Conservation (phyloP, 768 basidiomycete species). For the Coprinopsis sp. region DNA sequence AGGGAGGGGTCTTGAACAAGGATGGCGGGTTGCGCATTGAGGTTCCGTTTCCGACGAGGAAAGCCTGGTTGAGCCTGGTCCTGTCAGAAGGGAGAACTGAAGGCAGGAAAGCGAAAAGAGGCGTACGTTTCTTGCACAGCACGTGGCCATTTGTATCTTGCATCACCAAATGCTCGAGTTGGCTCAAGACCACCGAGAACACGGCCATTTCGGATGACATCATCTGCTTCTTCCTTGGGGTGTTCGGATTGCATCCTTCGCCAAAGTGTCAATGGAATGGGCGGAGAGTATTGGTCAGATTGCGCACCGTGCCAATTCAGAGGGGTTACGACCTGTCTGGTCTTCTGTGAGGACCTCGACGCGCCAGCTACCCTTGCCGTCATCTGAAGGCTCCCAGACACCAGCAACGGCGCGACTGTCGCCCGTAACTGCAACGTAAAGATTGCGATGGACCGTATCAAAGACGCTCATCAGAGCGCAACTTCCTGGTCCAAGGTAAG, state of each 20-base stretch:
- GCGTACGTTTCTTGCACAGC: constrained; percentile 68
- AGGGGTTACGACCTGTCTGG: constrained; percentile 89
- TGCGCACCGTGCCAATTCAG: constrained; percentile 73
- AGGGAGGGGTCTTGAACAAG: constrained; percentile 83
- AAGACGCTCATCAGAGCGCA: constrained; percentile 88
- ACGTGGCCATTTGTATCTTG: constrained; percentile 83
- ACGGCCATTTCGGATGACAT: constrained; percentile 76
- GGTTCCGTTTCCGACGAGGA: constrained; percentile 58
- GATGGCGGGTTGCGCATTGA: constrained; percentile 56
- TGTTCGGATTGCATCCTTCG: constrained; percentile 77
- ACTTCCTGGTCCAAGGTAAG: constrained; percentile 50
- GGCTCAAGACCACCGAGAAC: constrained; percentile 88
- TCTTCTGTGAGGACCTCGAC: constrained; percentile 95
- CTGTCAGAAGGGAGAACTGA: constrained; percentile 1
- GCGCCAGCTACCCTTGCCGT: constrained; percentile 75
- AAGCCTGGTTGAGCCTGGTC: constrained; percentile 53
- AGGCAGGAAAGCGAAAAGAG: too few relatives aligned
- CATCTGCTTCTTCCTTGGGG: constrained; percentile 64
- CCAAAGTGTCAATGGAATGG: background rate
- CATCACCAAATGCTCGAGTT: constrained; percentile 82
- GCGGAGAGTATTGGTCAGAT: background rate
- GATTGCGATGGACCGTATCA: constrained; percentile 74
- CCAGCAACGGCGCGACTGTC: constrained; percentile 97
- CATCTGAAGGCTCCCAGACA: constrained; percentile 67
- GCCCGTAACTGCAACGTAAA: constrained; percentile 90